Conservation (phyloP, 805 yeast species). For the Yarrowia hollandica region DNA sequence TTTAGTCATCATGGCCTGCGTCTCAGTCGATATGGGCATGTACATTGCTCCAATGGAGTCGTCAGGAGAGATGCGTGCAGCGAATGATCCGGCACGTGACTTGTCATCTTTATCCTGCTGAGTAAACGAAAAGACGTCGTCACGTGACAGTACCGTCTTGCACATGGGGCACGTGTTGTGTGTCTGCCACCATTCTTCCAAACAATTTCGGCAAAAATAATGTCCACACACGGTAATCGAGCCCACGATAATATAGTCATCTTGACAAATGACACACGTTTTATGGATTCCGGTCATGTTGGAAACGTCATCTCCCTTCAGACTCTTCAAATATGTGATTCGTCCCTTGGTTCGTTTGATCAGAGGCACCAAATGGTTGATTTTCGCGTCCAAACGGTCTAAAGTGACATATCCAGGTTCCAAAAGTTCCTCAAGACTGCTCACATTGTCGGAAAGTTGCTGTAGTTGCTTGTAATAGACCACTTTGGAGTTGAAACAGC, state of each 20-base stretch:
- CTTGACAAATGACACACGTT: constrained; percentile 77
- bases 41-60: constrained; percentile 32
- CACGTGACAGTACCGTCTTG: constrained; percentile 50
- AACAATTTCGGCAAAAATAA: constrained; percentile 79
- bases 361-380: constrained; percentile 20
- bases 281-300: constrained; percentile 44
- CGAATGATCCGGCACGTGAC: constrained; percentile 11
- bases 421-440: constrained; percentile 46
- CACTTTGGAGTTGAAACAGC: constrained; percentile 74
- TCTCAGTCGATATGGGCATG: constrained; percentile 45
- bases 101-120: constrained; percentile 36
- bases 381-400: constrained; percentile 31
- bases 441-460: constrained; percentile 78
- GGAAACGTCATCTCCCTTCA: constrained; percentile 40
- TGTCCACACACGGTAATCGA: constrained; percentile 90
- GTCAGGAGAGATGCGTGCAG: constrained; percentile 28
- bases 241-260: constrained; percentile 63
- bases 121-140: constrained; percentile 70
- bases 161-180: constrained; percentile 78
- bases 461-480: constrained; percentile 84
- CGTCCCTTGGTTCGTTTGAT: constrained; percentile 31
- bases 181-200: constrained; percentile 66
- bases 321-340: constrained; percentile 51
- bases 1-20: constrained; percentile 6
- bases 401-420: constrained; percentile 36